phyloP scores from a whole-genome alignment of 805 yeast species.

The Hanseniaspora nectarophila region DNA sequence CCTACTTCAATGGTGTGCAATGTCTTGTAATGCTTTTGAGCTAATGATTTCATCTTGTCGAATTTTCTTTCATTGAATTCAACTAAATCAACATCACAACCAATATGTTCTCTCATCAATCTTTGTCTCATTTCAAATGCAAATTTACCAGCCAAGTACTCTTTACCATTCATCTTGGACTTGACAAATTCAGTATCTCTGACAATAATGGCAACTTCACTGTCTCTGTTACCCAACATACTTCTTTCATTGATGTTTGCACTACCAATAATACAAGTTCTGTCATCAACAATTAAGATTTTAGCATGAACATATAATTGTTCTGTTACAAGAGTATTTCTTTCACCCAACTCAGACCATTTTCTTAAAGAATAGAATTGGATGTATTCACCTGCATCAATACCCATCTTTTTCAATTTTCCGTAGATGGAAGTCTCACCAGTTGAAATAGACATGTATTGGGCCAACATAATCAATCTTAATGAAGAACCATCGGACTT shows the following conservation, averaged over 20 bases:
- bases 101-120: conserved; percentile 92
- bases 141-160: conserved; percentile 71
- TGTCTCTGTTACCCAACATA: conserved; percentile 86
- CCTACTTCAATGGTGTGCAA: conserved; percentile 18
- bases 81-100: conserved; percentile 77
- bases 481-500: conserved; percentile 90
- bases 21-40: conserved; percentile 24
- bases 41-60: conserved; percentile 31
- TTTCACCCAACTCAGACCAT: conserved; percentile 86
- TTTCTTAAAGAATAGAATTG: conserved; percentile 85
- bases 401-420: conserved; percentile 62
- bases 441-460: conserved; percentile 81
- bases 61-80: conserved; percentile 73
- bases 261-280: conserved; percentile 88
- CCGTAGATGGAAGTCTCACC: conserved; percentile 83
- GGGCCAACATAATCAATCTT: conserved; percentile 92
- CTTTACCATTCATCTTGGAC: conserved; percentile 66
- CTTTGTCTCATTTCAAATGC: conserved; percentile 82
- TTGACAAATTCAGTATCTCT: conserved; percentile 66
- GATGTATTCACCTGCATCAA: conserved; percentile 80
- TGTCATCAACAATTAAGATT: conserved; percentile 80
- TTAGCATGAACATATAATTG: conserved; percentile 92
- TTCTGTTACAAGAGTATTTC: conserved; percentile 66
- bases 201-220: conserved; percentile 82
- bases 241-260: conserved; percentile 96